A percentile compares a stretch with the other conserved stretches of the same genome.
phyloP scores from a whole-genome alignment of 2,329 filamentous ascomycete species.

The Ustulina deusta region DNA sequence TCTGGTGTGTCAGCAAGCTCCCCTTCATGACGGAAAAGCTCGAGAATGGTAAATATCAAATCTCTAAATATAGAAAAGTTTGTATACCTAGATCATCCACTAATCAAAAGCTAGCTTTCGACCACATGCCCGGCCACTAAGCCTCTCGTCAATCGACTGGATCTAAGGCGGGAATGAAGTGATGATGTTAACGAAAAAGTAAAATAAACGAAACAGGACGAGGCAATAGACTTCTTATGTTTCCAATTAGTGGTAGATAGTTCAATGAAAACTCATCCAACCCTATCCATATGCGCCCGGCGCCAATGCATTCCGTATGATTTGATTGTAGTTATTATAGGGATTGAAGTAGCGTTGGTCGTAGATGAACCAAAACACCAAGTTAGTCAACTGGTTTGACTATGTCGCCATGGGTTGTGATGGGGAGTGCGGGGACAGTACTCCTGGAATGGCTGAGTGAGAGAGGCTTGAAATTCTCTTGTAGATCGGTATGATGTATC shows the following conservation, averaged over 20 bases:
- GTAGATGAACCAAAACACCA: background rate
- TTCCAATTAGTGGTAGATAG: constrained; percentile 36
- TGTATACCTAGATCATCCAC: background rate
- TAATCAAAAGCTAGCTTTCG: constrained; percentile 54
- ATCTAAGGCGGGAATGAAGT: constrained; percentile 16
- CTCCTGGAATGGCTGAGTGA: no score
- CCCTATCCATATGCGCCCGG: background rate
- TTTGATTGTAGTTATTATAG: background rate
- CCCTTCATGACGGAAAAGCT: constrained; percentile 76
- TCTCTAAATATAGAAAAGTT: background rate
- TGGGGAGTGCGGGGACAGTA: background rate
- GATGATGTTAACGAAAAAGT: constrained; percentile 26
- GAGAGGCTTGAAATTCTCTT: background rate
- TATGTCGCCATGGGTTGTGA: background rate
- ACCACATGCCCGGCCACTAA: constrained; percentile 66
- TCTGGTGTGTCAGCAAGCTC: constrained; percentile 76
- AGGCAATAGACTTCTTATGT: constrained; percentile 33
- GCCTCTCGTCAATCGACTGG: background rate
- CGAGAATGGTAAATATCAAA: constrained; percentile 59
- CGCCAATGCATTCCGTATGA: background rate
- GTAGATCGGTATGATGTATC: background rate
- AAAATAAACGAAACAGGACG: constrained; percentile 33
- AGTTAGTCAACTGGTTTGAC: background rate
- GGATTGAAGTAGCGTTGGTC: background rate
- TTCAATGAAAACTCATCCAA: constrained; percentile 36